phyloP scores from a whole-genome alignment of 164 flowering plant species.

The Platanus orientalis region DNA sequence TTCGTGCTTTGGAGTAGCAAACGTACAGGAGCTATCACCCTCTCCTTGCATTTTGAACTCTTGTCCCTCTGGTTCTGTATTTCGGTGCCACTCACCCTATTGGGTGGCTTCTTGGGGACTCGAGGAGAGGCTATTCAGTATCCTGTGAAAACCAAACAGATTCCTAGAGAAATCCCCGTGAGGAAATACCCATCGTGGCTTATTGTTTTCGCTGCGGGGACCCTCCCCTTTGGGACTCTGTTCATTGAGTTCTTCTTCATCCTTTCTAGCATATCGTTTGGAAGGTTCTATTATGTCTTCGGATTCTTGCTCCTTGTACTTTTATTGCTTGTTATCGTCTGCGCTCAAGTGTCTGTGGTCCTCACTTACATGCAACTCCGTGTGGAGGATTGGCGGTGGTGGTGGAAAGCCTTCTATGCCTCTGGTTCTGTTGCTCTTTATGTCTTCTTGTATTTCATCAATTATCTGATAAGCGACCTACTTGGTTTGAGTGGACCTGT shows the following conservation, averaged over 20 bases:
- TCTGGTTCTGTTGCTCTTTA: constrained; percentile 36
- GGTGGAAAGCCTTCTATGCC: constrained; percentile 47
- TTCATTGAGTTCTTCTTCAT: constrained; percentile 44
- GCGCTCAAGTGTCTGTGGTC: constrained; percentile 39
- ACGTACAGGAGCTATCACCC: constrained; percentile 40
- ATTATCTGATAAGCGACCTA: constrained; percentile 32
- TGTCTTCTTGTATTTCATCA: constrained; percentile 36
- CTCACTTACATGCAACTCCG: constrained; percentile 43
- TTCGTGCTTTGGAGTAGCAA: constrained; percentile 38
- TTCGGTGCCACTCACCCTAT: constrained; percentile 38
- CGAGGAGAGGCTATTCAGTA: constrained; percentile 37
- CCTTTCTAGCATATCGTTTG: constrained; percentile 41
- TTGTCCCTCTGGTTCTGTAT: constrained; percentile 41
- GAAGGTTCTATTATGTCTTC: constrained; percentile 40
- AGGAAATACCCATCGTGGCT: constrained; percentile 42
- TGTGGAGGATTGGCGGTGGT: constrained; percentile 45
- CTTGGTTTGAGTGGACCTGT: constrained; percentile 37
- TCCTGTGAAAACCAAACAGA: constrained; percentile 34
- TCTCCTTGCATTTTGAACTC: constrained; percentile 28
- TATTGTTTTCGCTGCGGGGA: constrained; percentile 41
- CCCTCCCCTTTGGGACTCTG: constrained; percentile 40
- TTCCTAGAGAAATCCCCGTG: no score
- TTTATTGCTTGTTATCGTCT: constrained; percentile 31
- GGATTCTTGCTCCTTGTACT: constrained; percentile 38
- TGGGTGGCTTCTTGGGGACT: constrained; percentile 37